Base-by-base conservation (phyloP, 2,329 filamentous ascomycete genomes). In the Talaromyces piceae region DNA sequence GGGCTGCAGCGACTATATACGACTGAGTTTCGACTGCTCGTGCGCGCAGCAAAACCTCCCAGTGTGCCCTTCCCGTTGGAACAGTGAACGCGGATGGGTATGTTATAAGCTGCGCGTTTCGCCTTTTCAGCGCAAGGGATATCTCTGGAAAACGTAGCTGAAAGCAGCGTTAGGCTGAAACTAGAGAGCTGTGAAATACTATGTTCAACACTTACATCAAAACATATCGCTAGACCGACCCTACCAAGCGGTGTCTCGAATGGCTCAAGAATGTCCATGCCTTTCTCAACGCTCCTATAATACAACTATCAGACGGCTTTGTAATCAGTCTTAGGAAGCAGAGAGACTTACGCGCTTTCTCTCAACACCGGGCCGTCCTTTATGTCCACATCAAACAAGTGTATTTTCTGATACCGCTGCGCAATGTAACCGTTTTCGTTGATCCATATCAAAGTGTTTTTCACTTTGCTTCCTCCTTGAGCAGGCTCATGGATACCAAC, bases 41-140 rank as follows among this genome's bases (percentile, higher is more conserved):
- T 3, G 88, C 83, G 25, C 87, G 77, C 12, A 96, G 73, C 5
- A 97, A 72, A 2, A 81, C 75, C 62, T 89, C 83, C 91, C 91
- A 97, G 70, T 96, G 91, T 1, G 87, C 87, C 51, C 76, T 77
- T 0, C 91, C 91, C 0, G 91, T 96, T 1, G 86, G 82, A 0
- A 94, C 78, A 0, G 91, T 95, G 64, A 96, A 97, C 3, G 91
- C 91, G 5, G 87, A 91, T 0, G 91, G 91, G 63, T 91, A 96
- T 0, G 88, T 82, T 46, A 96, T 73, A 49, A 95, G 73, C 56
- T 95, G 83, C 1, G 89, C 88, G 20, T 78, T 75, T 50, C 81
- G 79, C 5, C 79, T 72, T 25, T 81, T 79, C 16, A 95, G 76
- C 1, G 81, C 77, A 8, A 93, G 67, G 0, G 82, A 80, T 7